Conservation (phyloP, 164 flowering plant species). For the Vitis cinerea region DNA sequence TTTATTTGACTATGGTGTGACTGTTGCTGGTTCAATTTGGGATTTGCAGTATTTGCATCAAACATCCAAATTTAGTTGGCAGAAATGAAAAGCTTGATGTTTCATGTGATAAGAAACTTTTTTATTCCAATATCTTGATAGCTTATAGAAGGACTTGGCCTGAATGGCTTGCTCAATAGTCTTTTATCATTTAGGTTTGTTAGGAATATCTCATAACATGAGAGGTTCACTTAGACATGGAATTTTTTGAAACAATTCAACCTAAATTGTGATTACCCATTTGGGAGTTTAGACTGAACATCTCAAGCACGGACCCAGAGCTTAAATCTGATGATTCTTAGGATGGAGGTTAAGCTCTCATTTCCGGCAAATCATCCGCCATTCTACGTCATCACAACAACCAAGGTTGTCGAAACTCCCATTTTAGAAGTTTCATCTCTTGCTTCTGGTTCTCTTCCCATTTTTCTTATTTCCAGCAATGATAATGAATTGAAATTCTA, state of each 20-base stretch:
- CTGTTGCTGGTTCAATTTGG: conserved; percentile 6
- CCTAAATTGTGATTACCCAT: background rate
- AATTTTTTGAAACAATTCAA: too few relatives aligned
- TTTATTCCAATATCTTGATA: conserved; percentile 70
- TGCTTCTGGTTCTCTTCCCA: conserved; percentile 47
- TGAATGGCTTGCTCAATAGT: conserved; percentile 78
- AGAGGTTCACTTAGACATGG: too few relatives aligned
- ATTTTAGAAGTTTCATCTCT: conserved; percentile 39
- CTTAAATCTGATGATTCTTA: too few relatives aligned
- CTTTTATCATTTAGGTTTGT: conserved; percentile 72
- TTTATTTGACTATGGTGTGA: background rate
- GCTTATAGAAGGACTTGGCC: conserved; percentile 85
- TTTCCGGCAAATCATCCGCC: conserved; percentile 59
- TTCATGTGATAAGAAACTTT: conserved; percentile 82
- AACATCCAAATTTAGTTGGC: conserved; percentile 90
- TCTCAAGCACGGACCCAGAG: too few relatives aligned
- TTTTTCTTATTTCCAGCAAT: conserved; percentile 41
- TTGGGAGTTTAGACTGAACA: background rate
- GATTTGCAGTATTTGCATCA: conserved; percentile 66
- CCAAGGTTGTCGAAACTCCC: conserved; percentile 43
- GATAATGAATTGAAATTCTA: conserved; percentile 28
- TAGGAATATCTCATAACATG: conserved; percentile 11
- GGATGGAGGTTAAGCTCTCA: conserved; percentile 23
- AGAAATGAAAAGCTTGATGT: conserved; percentile 93
- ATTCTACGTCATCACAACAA: conserved; percentile 46